A percentile compares a stretch with the other conserved stretches of the same genome.
Evolutionary conservation across 2,329 filamentous ascomycete species (phyloP).

Genomic region (Ampelomyces quisqualis): DNA sequence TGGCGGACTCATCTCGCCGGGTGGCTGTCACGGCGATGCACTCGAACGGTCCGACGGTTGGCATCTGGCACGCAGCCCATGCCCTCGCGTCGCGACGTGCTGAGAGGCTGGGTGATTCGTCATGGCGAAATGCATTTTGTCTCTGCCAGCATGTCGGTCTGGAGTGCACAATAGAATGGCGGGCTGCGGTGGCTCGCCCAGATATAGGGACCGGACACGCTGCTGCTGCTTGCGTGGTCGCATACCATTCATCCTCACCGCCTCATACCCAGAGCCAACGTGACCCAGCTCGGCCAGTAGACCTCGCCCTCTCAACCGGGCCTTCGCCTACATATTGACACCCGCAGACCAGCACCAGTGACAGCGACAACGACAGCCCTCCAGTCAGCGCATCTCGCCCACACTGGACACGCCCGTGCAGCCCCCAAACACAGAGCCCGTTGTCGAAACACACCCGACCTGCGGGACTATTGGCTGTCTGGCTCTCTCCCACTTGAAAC

Average conservation of each 20-base stretch:
- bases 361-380: conserved; percentile 14
- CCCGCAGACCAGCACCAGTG: conserved; percentile 13
- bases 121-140: conserved; percentile 27
- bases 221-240: conserved; percentile 39
- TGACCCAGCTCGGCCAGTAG: conserved; percentile 33
- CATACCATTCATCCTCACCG: conserved; percentile 40
- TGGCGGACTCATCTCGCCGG: conserved; percentile 20
- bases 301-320: conserved; percentile 19
- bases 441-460: conserved; percentile 36
- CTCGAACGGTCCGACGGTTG: conserved; percentile 16
- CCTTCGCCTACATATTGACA: conserved; percentile 24
- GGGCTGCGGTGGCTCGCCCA: conserved; percentile 53
- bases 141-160: conserved; percentile 8
- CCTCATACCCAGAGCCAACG: conserved; percentile 31
- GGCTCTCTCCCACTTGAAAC: conserved; percentile 39
- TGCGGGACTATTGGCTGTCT: conserved; percentile 37
- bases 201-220: conserved; percentile 62
- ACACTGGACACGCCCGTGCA: conserved; percentile 12
- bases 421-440: conserved; percentile 34
- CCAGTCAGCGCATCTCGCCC: conserved; percentile 1
- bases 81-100: conserved; percentile 20
- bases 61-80: conserved; percentile 1
- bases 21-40: conserved; percentile 6
- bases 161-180: conserved; percentile 5
- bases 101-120: conserved; percentile 43